phyloP scores from a whole-genome alignment of 345 rosid species.

The Physaria fendleri region DNA sequence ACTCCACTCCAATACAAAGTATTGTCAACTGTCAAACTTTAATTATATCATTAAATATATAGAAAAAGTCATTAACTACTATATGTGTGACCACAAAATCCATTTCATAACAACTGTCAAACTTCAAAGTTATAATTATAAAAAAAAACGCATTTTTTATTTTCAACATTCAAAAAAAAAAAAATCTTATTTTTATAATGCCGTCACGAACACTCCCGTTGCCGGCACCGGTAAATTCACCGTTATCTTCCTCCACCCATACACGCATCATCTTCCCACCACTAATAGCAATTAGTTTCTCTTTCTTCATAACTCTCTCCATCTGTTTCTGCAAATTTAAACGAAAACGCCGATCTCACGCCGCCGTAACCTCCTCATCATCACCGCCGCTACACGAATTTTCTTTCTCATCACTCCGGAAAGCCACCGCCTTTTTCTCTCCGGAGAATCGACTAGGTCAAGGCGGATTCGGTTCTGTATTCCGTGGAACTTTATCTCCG shows the following conservation, averaged over 20 bases:
- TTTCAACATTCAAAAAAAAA: not conserved
- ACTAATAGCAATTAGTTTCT: conserved; percentile 34
- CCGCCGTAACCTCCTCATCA: conserved; percentile 16
- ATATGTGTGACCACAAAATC: conserved; percentile 21
- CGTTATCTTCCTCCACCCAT: conserved; percentile 3
- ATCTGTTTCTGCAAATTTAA: conserved; percentile 52
- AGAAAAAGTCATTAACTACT: conserved; percentile 24
- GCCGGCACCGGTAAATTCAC: conserved; percentile 8
- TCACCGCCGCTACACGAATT: conserved; percentile 40
- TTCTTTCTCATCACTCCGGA: conserved; percentile 53
- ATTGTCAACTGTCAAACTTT: conserved; percentile 21
- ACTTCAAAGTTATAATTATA: not conserved
- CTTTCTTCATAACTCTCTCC: conserved; percentile 38
- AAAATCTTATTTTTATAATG: not conserved
- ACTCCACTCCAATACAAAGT: not conserved
- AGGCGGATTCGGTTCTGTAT: conserved; percentile 89
- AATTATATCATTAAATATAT: conserved; percentile 17
- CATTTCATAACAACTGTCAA: conserved; percentile 9
- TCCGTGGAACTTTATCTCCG: conserved; percentile 43
- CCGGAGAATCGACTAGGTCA: conserved; percentile 55
- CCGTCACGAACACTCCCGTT: conserved; percentile 42
- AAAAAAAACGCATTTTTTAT: not conserved
- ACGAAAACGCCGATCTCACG: conserved; percentile 34
- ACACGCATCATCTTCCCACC: conserved; percentile 26
- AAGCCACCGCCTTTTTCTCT: conserved; percentile 52